Base-by-base conservation (phyloP, 495 filamentous ascomycete species). In the Penicillium nucicola region DNA sequence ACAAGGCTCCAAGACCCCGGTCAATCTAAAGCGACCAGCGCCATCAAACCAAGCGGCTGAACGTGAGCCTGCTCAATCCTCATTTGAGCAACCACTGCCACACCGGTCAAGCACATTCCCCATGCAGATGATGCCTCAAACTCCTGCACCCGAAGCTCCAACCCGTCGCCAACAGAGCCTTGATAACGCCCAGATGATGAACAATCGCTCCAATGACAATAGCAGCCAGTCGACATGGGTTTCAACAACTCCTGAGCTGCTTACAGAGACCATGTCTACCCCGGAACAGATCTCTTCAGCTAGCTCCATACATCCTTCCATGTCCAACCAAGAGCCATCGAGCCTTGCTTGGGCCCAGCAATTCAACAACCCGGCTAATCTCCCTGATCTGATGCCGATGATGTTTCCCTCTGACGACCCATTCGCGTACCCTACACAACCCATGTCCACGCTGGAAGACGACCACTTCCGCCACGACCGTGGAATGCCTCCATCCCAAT, bases 341-440 rank as follows among this genome's bases (percentile, higher is more conserved):
- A 57, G 52, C 20, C 42, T 65, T 12, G 64, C 58, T 32, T 61
- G 56, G 55, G 41, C 66, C 4, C 69, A 70, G 33, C 66, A 62
- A 35, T 67, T 67, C 40, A 58, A 53, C 12, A 70, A 64, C 49
- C 62, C 63, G 0, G 54, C 56, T 57, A 71, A 62, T 19, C 66
- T 95, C 17, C 79, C 87, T 12, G 88, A 93, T 62, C 77, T 96
- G 14, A 86, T 85, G 65, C 81, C 86, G 10, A 86, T 96, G 68
- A 96, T 97, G 90, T 97, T 97, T 55, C 87, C 91, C 1, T 89
- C 91, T 1, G 79, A 83, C 19, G 91, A 97, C 61, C 89, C 92
- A 0, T 92, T 96, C 50, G 89, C 85, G 0, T 97, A 96, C 65
- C 88, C 91, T 4, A 88, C 85, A 57, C 89, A 91, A 60, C 88